phyloP scores from a whole-genome alignment of 2,329 filamentous ascomycete genomes.

The Calonectria pteridis region DNA sequence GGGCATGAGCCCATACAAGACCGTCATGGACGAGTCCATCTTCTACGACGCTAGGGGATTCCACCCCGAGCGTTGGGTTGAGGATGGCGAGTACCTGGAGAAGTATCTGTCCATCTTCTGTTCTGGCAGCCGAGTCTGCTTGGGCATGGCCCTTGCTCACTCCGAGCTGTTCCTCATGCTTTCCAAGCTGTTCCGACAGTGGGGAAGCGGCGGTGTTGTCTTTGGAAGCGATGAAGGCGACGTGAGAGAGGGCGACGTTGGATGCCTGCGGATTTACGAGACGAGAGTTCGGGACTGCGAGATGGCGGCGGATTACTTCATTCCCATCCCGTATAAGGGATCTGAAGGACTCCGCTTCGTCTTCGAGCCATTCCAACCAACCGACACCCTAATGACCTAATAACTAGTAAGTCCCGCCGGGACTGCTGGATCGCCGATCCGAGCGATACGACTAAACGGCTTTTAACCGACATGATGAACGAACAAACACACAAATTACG shows the following conservation, averaged over 20 bases:
- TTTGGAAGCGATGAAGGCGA: constrained; percentile 49
- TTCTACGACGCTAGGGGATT: constrained; percentile 50
- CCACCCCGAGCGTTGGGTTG: constrained; percentile 52
- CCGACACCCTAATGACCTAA: constrained; percentile 23
- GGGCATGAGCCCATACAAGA: constrained; percentile 54
- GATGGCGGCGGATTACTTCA: constrained; percentile 54
- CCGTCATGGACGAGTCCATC: constrained; percentile 49
- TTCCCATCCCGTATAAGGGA: constrained; percentile 54
- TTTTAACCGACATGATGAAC: constrained; percentile 22
- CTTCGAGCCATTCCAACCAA: constrained; percentile 44
- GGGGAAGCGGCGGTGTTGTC: constrained; percentile 51
- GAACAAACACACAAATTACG: constrained; percentile 6
- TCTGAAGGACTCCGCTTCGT: constrained; percentile 51
- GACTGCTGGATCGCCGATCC: constrained; percentile 22
- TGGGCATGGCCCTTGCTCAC: constrained; percentile 54
- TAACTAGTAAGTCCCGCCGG: constrained; percentile 24
- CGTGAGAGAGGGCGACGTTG: constrained; percentile 48
- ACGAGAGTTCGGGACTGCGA: constrained; percentile 51
- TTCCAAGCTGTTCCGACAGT: constrained; percentile 53
- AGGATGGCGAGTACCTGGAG: constrained; percentile 49
- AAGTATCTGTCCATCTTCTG: constrained; percentile 52
- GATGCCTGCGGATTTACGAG: constrained; percentile 51
- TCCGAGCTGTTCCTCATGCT: constrained; percentile 54
- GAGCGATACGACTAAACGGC: constrained; percentile 16
- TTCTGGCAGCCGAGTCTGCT: constrained; percentile 51